These are phyloP conservation scores for Leccinum ponderosum DNA, from an alignment of 1,284 basidiomycete species.

Conservation along the genomic window DNA sequence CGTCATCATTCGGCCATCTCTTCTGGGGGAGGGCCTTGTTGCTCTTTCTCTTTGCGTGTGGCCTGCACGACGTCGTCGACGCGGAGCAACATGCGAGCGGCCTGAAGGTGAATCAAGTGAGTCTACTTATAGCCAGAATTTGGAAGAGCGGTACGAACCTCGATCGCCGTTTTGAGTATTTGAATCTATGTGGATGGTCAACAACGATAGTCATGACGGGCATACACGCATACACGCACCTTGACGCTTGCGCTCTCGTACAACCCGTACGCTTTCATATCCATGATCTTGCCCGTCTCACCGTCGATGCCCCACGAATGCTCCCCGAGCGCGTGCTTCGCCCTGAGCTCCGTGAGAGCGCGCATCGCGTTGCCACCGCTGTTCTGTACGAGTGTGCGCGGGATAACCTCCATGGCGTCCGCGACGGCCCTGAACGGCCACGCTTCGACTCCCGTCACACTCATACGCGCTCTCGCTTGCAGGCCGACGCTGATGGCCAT, in stretches of 20 bases:
- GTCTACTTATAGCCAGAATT: too few relatives aligned
- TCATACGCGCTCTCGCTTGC: constrained; percentile 73
- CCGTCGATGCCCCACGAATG: constrained; percentile 93
- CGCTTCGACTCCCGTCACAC: constrained; percentile 82
- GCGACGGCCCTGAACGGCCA: constrained; percentile 92
- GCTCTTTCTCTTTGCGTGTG: neutral
- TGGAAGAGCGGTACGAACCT: constrained; percentile 47
- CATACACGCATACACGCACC: constrained; percentile 37
- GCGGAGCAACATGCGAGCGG: neutral
- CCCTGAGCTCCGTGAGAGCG: constrained; percentile 89
- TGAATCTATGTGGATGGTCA: constrained; percentile 61
- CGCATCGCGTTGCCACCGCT: constrained; percentile 94
- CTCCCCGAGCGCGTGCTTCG: constrained; percentile 93
- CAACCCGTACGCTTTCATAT: constrained; percentile 94
- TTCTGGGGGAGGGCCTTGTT: neutral
- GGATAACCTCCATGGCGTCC: constrained; percentile 98
- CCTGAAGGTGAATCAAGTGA: neutral
- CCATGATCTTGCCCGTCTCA: constrained; percentile 91
- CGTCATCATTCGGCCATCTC: neutral
- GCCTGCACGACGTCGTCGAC: neutral
- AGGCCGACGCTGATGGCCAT: constrained; percentile 95
- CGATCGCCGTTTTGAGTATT: constrained; percentile 96
- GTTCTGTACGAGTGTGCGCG: constrained; percentile 94
- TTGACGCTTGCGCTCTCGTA: constrained; percentile 97
- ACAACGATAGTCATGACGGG: neutral